Percentiles rank a stretch among this genome's conserved stretches.
Conservation (phyloP, 2,329 filamentous ascomycete genomes). For the Penicillium nordicum region DNA sequence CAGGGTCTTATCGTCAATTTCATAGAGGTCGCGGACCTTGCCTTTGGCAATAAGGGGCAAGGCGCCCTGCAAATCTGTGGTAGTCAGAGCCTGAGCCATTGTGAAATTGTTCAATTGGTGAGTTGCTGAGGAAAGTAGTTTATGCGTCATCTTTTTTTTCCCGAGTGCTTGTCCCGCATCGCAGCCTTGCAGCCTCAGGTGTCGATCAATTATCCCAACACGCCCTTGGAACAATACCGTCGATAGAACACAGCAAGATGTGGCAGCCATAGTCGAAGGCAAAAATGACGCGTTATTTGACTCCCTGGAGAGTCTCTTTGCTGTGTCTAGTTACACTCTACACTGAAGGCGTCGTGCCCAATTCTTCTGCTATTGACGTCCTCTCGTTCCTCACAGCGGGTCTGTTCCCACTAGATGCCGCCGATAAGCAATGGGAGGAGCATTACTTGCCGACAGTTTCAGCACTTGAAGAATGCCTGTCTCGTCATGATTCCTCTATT, state of each 20-base stretch:
- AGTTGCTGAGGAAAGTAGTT: neutral
- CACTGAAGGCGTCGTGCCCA: conserved; percentile 65
- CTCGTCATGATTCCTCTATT: conserved; percentile 49
- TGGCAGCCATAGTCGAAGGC: conserved; percentile 4
- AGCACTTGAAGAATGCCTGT: conserved; percentile 49
- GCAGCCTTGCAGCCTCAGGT: conserved; percentile 21
- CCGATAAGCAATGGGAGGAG: conserved; percentile 29
- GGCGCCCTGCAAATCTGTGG: conserved; percentile 43
- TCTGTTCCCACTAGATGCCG: conserved; percentile 50
- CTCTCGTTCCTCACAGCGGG: conserved; percentile 76
- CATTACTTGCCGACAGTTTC: conserved; percentile 39
- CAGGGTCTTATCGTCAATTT: conserved; percentile 65
- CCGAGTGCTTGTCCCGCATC: conserved; percentile 19
- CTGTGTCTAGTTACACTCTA: conserved; percentile 81
- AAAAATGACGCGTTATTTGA: conserved; percentile 75
- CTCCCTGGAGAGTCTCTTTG: conserved; percentile 81
- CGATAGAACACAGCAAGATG: conserved; percentile 12
- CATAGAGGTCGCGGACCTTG: conserved; percentile 81
- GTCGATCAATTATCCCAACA: conserved; percentile 13
- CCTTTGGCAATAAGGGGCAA: conserved; percentile 56
- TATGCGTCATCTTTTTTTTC: conserved; percentile 24
- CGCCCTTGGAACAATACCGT: conserved; percentile 7
- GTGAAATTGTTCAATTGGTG: conserved; percentile 12
- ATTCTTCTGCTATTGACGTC: conserved; percentile 67
- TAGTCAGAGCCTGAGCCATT: conserved; percentile 41